phyloP scores from a whole-genome alignment of 164 flowering plant species.

The Aristolochia fimbriata region DNA sequence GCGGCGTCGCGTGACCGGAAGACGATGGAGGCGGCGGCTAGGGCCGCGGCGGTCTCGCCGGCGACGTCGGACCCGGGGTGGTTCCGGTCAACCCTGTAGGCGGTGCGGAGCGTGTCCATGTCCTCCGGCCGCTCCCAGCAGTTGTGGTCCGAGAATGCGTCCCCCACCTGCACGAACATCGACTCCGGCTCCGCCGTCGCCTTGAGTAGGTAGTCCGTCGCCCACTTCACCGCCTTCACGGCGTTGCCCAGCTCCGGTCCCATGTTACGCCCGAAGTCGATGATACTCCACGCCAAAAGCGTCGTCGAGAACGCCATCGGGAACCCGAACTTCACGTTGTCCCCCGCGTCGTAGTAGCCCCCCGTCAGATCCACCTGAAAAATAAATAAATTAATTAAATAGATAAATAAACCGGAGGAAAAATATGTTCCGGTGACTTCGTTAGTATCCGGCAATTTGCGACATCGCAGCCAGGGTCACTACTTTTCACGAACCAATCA shows the following conservation, averaged over 20 bases:
- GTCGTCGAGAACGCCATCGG: slow-evolving; percentile 94
- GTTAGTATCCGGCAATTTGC: too few relatives aligned
- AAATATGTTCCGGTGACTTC: too few relatives aligned
- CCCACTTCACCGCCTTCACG: slow-evolving; percentile 65
- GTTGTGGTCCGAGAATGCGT: slow-evolving; percentile 62
- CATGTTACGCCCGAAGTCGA: slow-evolving; percentile 63
- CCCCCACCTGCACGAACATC: slow-evolving; percentile 72
- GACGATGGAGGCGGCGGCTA: slow-evolving; percentile 86
- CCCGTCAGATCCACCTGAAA: slow-evolving; percentile 67
- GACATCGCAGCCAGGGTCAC: too few relatives aligned
- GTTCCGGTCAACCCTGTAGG: slow-evolving; percentile 39
- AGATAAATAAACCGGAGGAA: too few relatives aligned
- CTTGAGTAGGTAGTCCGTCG: slow-evolving; percentile 68
- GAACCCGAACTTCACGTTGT: slow-evolving; percentile 85
- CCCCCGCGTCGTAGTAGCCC: slow-evolving; percentile 96
- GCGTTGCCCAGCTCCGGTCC: slow-evolving; percentile 58
- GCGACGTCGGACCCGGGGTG: slow-evolving; percentile 95
- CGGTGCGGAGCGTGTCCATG: slow-evolving; percentile 78
- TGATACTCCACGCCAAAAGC: slow-evolving; percentile 73
- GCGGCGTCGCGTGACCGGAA: slow-evolving; percentile 55
- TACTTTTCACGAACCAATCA: too few relatives aligned
- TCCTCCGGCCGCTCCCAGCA: slow-evolving; percentile 98
- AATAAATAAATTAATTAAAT: too few relatives aligned
- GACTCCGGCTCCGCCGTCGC: slow-evolving; percentile 43
- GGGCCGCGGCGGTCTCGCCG: slow-evolving; percentile 89